Base-by-base conservation (phyloP, 768 basidiomycete species). In the Boletus rufocinnamomeus region DNA sequence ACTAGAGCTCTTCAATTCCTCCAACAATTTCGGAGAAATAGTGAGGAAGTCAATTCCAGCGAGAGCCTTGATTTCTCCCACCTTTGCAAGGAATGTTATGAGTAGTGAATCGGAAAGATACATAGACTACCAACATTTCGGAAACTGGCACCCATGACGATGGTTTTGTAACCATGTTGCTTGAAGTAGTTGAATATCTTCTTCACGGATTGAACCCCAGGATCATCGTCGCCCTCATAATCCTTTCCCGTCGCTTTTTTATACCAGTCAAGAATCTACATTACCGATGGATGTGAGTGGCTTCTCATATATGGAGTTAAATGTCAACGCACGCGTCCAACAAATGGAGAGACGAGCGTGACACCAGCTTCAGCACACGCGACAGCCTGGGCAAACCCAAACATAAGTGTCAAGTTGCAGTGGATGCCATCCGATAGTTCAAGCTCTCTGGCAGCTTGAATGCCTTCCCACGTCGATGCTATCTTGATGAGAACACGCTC, bases 131-230 rank as follows among this genome's bases (percentile, higher is more conserved):
- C 37, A 53, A 94, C 88, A 80, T 97, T 98, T 69, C 96, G 88
- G 93, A 98, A 97, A 27, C 93, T 96, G 52, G 96, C 96, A 68
- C 95, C 95, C 95, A 98, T 97, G 72, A 98, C 93, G 74, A 98
- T 97, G 61, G 96, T 98, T 71, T 94, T 91, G 84, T 98, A 98
- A 52, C 80, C 81, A 78, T 97, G 88, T 74, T 95, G 94, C 81
- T 97, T 98, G 85, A 97, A 98, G 78, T 93, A 98, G 82, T 95
- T 93, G 86, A 87, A 98, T 79, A 98, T 96, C 76, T 84, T 90
- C 82, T 92, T 88, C 56, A 98, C 95, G 17, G 91, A 93, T 73
- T 89, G 79, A 65, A 98, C 96, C 80, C 96, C 95, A 4, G 95
- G 95, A 76, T 98, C 95, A 46, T 88, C 84, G 63, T 93, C 92